Evolutionary conservation across 2,329 filamentous ascomycete species (phyloP).

Genomic region (Xylogone sp.): DNA sequence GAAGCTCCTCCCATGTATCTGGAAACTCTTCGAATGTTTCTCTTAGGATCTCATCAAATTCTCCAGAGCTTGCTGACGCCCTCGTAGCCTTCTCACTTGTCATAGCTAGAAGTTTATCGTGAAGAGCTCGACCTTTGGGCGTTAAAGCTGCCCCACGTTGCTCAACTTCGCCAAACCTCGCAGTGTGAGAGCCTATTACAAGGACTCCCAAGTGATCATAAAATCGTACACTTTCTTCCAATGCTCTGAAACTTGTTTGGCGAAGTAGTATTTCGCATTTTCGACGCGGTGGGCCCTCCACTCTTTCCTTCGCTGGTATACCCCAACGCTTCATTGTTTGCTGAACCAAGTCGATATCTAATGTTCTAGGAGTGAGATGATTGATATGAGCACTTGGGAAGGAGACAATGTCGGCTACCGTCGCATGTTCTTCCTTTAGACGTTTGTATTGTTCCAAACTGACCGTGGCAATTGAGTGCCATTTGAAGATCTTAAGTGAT

Average conservation of each 20-base stretch:
- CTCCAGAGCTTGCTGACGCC: conserved; percentile 12
- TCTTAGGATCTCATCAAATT: not conserved
- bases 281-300: conserved; percentile 46
- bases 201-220: conserved; percentile 10
- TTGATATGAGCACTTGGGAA: conserved; percentile 46
- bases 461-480: conserved; percentile 39
- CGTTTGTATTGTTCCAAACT: conserved; percentile 36
- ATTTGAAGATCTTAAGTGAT: conserved; percentile 43
- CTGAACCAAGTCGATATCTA: conserved; percentile 45
- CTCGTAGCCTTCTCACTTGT: conserved; percentile 12
- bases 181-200: conserved; percentile 38
- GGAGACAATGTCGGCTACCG: conserved; percentile 44
- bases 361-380: conserved; percentile 47
- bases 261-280: conserved; percentile 43
- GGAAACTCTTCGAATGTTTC: conserved; percentile 35
- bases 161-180: conserved; percentile 50
- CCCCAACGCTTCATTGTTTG: conserved; percentile 35
- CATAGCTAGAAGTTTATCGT: conserved; percentile 38
- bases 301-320: conserved; percentile 42
- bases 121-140: conserved; percentile 37
- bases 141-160: conserved; percentile 49
- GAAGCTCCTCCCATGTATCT: conserved; percentile 36
- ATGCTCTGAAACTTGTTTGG: conserved; percentile 50
- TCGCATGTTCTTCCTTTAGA: conserved; percentile 40
- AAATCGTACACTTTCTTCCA: conserved; percentile 45